Evolutionary conservation across 768 basidiomycete genomes (phyloP).

Genomic region (Trametes punicea): DNA sequence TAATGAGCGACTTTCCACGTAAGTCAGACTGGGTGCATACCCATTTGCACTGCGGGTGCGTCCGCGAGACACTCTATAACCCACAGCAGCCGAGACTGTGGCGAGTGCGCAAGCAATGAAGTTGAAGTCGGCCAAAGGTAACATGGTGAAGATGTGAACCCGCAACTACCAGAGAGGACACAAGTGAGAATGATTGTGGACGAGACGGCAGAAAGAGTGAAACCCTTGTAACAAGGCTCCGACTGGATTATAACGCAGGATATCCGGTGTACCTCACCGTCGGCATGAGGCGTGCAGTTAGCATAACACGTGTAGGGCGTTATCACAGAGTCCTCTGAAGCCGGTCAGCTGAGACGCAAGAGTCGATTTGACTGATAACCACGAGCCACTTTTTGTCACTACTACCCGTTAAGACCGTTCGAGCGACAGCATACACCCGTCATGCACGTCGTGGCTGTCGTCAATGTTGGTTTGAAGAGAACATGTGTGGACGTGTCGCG

Average conservation of each 20-base stretch:
- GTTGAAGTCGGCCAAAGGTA: constrained; percentile 28
- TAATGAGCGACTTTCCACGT: constrained; percentile 1
- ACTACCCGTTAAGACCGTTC: too few species aligned
- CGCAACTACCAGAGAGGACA: background rate
- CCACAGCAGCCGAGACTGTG: constrained; percentile 28
- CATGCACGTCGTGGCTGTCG: too few species aligned
- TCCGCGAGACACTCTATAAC: constrained; percentile 22
- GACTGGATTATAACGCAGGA: constrained; percentile 7
- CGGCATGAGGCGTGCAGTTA: constrained; percentile 21
- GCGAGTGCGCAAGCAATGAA: constrained; percentile 27
- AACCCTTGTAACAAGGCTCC: background rate
- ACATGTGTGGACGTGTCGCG: background rate
- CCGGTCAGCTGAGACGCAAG: constrained; percentile 1
- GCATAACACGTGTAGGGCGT: constrained; percentile 17
- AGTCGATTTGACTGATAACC: too few species aligned
- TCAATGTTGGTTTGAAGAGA: background rate
- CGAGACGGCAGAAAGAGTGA: constrained; percentile 4
- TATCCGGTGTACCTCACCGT: constrained; percentile 10
- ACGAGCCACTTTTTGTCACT: too few species aligned
- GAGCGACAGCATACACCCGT: too few species aligned
- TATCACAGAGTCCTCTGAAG: background rate
- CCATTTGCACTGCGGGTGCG: constrained; percentile 11
- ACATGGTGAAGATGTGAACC: constrained; percentile 17
- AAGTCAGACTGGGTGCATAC: background rate
- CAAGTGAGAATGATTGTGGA: constrained; percentile 3